Base-by-base conservation (phyloP, 2,329 filamentous ascomycete genomes). In the Colletotrichum chlorophyti region DNA sequence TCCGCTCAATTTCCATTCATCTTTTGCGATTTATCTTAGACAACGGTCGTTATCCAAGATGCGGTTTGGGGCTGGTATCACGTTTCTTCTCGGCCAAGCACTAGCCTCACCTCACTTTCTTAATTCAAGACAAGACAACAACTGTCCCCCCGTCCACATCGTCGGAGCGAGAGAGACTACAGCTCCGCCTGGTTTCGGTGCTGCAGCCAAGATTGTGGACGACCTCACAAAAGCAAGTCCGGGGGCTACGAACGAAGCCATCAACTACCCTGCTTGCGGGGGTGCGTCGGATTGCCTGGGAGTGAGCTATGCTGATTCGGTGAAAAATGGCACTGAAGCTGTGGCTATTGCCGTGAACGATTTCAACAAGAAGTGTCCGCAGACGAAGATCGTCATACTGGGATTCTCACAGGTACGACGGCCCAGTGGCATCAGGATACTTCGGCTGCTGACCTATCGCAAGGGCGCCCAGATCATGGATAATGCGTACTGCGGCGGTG, bases 391-490 rank as follows among this genome's bases (percentile, higher is more conserved):
- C 23, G 82, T 88, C 1, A 69, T 88, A 9, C 79, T 87, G 17
- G 85, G 86, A 4, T 88, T 88, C 70, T 86, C 83, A 2, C 84
- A 86, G 72, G 81, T 83, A 66, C 23, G 69, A n/a, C 5, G 10
- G 23, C 19, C 10, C 14, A 12, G n/a, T 6, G 45, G n/a, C 12
- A 23, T 2, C 17, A 15, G 3, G 12, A 17, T 12, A 11, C 1
- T 1, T 9, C 60, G 10, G 24, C 2, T 4, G 12, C 46, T 63
- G 7, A 60, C 43, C 3, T 1, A 38, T 6, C 7, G 6, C 31
- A 31, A 86, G 79, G 85, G 85, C 14, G 83, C 81, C 3, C 83
- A 88, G 65, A 87, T 88, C 65, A 82, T 86, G 72, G 84, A 88
- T 64, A 84, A 85, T 62, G 84, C 84, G 2, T 69, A 87, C 40